Evolutionary conservation across 306 rosid genomes (phyloP).

Genomic region (Prunus padus): DNA sequence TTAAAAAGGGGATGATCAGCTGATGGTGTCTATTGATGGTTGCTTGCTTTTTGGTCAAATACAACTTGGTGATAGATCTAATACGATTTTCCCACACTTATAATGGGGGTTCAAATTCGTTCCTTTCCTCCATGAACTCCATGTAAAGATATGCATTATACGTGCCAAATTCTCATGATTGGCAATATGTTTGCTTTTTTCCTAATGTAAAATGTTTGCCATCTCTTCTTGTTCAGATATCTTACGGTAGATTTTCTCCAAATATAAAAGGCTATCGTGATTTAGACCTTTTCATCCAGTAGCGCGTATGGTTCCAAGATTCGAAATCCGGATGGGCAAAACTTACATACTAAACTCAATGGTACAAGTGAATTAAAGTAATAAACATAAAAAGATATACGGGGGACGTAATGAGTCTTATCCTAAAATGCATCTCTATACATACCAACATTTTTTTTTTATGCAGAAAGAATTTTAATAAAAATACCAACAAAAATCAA

Average conservation of each 20-base stretch:
- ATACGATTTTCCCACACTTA: neutral
- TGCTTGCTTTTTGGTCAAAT: neutral
- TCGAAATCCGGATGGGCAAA: no score
- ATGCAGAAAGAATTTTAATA: no score
- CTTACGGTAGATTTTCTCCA: constrained; percentile 60
- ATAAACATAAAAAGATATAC: no score
- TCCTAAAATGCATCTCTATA: no score
- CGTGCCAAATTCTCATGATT: neutral
- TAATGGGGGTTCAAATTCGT: neutral
- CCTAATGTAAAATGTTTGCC: constrained; percentile 9
- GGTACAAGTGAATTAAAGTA: no score
- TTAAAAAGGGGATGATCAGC: neutral
- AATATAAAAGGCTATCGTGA: constrained; percentile 50
- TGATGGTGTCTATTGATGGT: neutral
- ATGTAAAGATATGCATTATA: neutral
- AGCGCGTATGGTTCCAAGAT: no score
- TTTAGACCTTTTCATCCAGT: constrained; percentile 69
- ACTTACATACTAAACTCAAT: no score
- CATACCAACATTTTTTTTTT: no score
- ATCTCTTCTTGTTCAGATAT: constrained; percentile 42
- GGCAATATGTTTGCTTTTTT: constrained; percentile 7
- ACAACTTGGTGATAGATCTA: neutral
- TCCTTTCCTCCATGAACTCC: no score
- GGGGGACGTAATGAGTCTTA: no score
- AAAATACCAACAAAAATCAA: no score